A percentile compares a stretch with the other conserved stretches of the same genome.
Evolutionary conservation across 2,329 filamentous ascomycete species (phyloP).

Genomic region (Fusarium piperis): DNA sequence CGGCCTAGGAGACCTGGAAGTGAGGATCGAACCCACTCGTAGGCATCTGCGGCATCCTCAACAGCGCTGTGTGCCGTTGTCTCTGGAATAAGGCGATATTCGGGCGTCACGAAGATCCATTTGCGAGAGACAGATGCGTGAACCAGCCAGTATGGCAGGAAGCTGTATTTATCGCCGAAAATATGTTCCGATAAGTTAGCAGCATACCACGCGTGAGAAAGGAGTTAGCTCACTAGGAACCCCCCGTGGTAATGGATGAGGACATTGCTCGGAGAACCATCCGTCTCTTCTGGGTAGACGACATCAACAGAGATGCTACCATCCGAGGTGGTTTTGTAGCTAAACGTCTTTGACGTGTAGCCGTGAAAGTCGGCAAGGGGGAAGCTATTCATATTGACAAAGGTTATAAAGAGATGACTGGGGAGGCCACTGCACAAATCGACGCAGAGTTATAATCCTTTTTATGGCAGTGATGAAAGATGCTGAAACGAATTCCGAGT

Average conservation of each 20-base stretch:
- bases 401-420: not conserved
- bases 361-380: constrained; percentile 11
- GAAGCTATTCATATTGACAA: not conserved
- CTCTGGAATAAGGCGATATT: constrained; percentile 37
- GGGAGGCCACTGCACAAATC: not conserved
- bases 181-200: constrained; percentile 14
- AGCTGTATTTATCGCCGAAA: constrained; percentile 35
- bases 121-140: constrained; percentile 27
- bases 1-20: constrained; percentile 12
- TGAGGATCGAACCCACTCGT: constrained; percentile 28
- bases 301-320: constrained; percentile 31
- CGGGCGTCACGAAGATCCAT: constrained; percentile 38
- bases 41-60: constrained; percentile 30
- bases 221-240: constrained; percentile 6
- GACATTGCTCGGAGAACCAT: constrained; percentile 14
- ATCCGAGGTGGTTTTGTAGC: constrained; percentile 18
- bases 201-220: fast-evolving
- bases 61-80: constrained; percentile 29
- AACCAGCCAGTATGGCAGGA: constrained; percentile 32
- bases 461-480: not conserved
- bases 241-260: constrained; percentile 36
- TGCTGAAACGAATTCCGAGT: not conserved
- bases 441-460: not conserved
- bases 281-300: constrained; percentile 21
- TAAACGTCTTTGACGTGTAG: constrained; percentile 26